A percentile compares a stretch with the other conserved stretches of the same genome.
phyloP scores from a whole-genome alignment of 1,284 basidiomycete genomes.

The Sporisorium scitamineum region DNA sequence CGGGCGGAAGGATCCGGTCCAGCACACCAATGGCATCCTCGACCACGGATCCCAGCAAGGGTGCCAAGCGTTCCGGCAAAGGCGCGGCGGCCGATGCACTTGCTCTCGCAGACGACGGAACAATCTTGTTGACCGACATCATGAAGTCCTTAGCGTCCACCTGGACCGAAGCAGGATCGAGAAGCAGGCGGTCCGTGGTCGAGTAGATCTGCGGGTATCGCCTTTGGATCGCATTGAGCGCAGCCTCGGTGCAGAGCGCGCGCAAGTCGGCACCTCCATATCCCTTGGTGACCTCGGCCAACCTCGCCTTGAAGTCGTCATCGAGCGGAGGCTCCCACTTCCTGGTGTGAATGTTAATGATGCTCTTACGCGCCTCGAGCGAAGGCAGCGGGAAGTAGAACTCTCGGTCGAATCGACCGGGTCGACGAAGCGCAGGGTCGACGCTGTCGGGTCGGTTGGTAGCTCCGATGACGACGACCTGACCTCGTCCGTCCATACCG shows the following conservation, averaged over 20 bases:
- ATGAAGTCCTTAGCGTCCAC: constrained; percentile 94
- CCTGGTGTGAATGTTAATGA: constrained; percentile 89
- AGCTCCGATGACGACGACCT: constrained; percentile 97
- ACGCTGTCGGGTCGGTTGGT: constrained; percentile 97
- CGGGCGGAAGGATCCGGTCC: constrained; percentile 69
- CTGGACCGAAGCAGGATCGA: constrained; percentile 87
- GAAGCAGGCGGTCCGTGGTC: constrained; percentile 83
- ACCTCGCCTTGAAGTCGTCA: constrained; percentile 75
- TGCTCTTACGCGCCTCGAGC: constrained; percentile 85
- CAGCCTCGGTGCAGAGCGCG: constrained; percentile 81
- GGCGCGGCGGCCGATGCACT: constrained; percentile 85
- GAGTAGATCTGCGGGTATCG: constrained; percentile 98
- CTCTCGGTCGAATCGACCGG: constrained; percentile 96
- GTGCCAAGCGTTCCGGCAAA: constrained; percentile 85
- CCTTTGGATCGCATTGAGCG: constrained; percentile 94
- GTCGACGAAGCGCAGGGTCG: constrained; percentile 92
- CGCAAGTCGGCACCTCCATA: constrained; percentile 97
- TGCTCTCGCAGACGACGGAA: constrained; percentile 93
- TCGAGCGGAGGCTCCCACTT: constrained; percentile 88
- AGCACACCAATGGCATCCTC: constrained; percentile 80
- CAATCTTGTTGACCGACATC: constrained; percentile 85
- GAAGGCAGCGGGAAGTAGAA: constrained; percentile 97
- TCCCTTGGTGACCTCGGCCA: constrained; percentile 93
- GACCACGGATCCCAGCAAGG: constrained; percentile 79
- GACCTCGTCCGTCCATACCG: constrained; percentile 95